phyloP scores from a whole-genome alignment of 768 basidiomycete genomes.

The Russula sp. region DNA sequence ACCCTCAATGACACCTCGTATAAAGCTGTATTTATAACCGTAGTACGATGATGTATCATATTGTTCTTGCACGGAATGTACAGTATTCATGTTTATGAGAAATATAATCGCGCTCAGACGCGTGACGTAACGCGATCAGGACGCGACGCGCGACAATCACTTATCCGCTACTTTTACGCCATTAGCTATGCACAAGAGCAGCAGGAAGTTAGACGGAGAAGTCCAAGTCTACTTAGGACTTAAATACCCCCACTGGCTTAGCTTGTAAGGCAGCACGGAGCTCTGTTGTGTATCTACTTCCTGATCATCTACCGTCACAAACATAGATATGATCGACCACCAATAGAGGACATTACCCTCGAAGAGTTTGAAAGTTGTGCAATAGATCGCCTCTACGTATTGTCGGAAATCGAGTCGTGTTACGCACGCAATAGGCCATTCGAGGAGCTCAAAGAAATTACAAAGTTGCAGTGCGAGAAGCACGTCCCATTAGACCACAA shows the following conservation, averaged over 20 bases:
- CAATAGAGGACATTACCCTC: conserved; percentile 79
- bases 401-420: conserved; percentile 89
- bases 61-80: conserved; percentile 11
- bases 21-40: conserved; percentile 17
- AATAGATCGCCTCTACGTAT: conserved; percentile 75
- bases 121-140: conserved; percentile 6
- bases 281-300: background rate
- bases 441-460: conserved; percentile 66
- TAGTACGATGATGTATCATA: conserved; percentile 16
- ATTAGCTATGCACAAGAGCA: conserved; percentile 17
- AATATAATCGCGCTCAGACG: background rate
- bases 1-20: background rate
- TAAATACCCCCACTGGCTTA: conserved; percentile 61
- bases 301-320: background rate
- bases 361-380: conserved; percentile 95
- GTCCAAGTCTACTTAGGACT: conserved; percentile 27
- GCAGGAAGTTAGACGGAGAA: conserved; percentile 12
- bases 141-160: background rate
- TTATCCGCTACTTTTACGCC: background rate
- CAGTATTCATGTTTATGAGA: background rate
- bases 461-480: conserved; percentile 56
- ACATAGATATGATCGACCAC: conserved; percentile 77
- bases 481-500: conserved; percentile 66
- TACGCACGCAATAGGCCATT: conserved; percentile 74
- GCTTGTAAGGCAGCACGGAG: conserved; percentile 48